Evolutionary conservation across 441 rosid species (phyloP), one percentile per base, ranked within the genome.

Genomic region (Jatropha podagrica): DNA sequence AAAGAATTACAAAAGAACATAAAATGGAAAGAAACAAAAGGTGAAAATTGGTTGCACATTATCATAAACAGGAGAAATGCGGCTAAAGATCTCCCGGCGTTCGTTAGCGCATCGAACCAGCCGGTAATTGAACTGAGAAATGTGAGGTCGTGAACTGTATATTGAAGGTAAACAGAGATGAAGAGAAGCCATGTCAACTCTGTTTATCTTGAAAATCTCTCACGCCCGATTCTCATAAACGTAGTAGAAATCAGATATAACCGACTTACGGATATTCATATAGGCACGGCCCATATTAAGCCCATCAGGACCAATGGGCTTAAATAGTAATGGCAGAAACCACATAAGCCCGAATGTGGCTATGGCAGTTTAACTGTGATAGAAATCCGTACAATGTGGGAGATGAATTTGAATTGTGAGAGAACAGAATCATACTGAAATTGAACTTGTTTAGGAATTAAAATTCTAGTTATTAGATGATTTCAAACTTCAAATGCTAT

Each of bases 31-130:
- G 26, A 65, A 37, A 18, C 13, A 23, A 65, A 49, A 52, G 54
- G 62, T 0, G 56, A 17, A 64, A 40, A 68, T 27, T 37, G 51
- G 23, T 62, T 68, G 14, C 15, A 91, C 90, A 63, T 88, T 87
- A 71, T 95, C 96, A 69, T 95, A 91, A 77, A 90, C 90, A 6
- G 93, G 92, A 82, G 97, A 93, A 77, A 93, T 96, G 71, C 95
- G 89, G 80, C 78, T 84, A 71, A 95, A 95, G 17, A 93, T 88
- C n/a, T 65, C 84, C 79, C 77, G 93, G n/a, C 92, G 93, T 32
- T 92, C 92, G 52, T 18, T 51, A 4, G 89, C 72, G 77, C 90
- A 89, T 52, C 78, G 81, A 23, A 83, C 74, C 3, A 55, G 5
- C 32, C 51, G 38, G 76, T 56, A 58, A 7, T 63, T 48, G 49